A percentile compares a stretch with the other conserved stretches of the same genome.
These are phyloP conservation scores for Paramyrothecium sp. DNA, from an alignment of 2,329 filamentous ascomycete species.

Conservation along the genomic window DNA sequence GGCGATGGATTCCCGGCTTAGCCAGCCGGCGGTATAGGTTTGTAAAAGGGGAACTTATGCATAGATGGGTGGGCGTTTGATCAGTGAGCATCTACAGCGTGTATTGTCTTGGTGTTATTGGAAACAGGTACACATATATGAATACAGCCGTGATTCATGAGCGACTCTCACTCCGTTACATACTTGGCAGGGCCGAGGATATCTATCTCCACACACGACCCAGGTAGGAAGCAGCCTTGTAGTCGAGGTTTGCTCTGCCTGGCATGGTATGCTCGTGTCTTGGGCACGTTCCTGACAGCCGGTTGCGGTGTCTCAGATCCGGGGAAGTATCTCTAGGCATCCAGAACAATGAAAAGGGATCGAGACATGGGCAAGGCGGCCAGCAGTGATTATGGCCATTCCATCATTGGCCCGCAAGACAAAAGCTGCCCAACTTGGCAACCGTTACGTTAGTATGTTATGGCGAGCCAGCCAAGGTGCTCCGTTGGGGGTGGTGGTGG, in stretches of 20 bases:
- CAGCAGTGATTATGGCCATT: not conserved
- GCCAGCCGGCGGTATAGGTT: constrained; percentile 33
- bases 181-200: not conserved
- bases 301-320: not conserved
- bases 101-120: not conserved
- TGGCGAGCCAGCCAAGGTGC: not conserved
- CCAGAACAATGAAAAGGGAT: not conserved
- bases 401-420: not conserved
- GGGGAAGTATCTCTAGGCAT: not conserved
- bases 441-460: not conserved
- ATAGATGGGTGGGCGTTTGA: constrained; percentile 16
- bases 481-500: too few relatives aligned
- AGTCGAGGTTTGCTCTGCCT: not conserved
- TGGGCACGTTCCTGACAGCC: not conserved
- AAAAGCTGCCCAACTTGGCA: not conserved
- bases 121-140: not conserved
- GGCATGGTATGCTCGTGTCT: not conserved
- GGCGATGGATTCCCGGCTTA: constrained; percentile 30
- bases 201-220: not conserved
- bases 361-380: not conserved
- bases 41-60: constrained; percentile 18
- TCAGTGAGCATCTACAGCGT: not conserved
- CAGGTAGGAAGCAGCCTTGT: not conserved
- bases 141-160: not conserved
- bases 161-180: not conserved